Conservation (phyloP, 805 yeast species). For the Candida xiaguanensis region DNA sequence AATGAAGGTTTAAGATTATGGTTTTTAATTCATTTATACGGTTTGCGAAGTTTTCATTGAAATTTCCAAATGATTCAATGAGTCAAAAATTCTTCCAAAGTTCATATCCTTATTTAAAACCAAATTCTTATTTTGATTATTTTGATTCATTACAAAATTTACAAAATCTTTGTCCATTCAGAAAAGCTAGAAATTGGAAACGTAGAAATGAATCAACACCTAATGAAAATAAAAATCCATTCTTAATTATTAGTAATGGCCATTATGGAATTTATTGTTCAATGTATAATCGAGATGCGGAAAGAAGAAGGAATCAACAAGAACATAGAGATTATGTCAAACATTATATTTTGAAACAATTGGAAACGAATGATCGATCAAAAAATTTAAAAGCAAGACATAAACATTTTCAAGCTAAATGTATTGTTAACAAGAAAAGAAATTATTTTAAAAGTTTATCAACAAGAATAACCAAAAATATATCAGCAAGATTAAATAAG, state of each 20-base stretch:
- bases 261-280: conserved; percentile 43
- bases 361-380: conserved; percentile 6
- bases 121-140: conserved; percentile 1
- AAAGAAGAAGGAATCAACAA: conserved; percentile 8
- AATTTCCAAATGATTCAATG: conserved; percentile 4
- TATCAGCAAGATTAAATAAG: too few species aligned
- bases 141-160: too few species aligned
- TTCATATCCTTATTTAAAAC: conserved; percentile 14
- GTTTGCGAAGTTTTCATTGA: conserved; percentile 9
- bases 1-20: conserved; percentile 4
- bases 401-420: neutral
- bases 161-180: neutral
- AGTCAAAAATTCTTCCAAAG: conserved; percentile 14
- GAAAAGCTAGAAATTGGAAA: conserved; percentile 1
- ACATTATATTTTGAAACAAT: conserved; percentile 7
- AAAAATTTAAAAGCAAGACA: neutral
- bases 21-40: conserved; percentile 8
- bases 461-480: too few species aligned
- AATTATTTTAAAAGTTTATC: too few species aligned
- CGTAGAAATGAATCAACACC: conserved; percentile 1
- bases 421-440: too few species aligned
- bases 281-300: conserved; percentile 33
- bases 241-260: conserved; percentile 31
- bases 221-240: conserved; percentile 3
- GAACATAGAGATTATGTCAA: conserved; percentile 9